Percentiles rank a stretch among this genome's conserved stretches.
phyloP scores from a whole-genome alignment of 768 basidiomycete species.

The Mycena maculata region DNA sequence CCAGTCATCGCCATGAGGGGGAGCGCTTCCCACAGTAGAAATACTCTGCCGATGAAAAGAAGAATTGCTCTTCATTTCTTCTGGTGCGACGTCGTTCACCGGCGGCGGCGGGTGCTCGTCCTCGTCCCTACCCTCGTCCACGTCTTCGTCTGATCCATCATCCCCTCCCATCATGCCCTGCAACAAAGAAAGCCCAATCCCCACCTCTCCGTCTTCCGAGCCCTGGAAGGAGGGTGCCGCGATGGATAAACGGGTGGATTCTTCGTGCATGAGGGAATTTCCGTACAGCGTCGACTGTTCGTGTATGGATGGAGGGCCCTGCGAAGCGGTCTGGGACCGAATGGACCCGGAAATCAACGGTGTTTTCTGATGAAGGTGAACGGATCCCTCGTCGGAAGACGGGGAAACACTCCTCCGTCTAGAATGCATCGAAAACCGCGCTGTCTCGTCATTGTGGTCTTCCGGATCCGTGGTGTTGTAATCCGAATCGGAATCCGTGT shows the following conservation, averaged over 20 bases:
- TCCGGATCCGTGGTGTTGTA: slow-evolving; percentile 28
- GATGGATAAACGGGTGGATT: slow-evolving; percentile 36
- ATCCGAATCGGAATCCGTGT: slow-evolving; percentile 28
- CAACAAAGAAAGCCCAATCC: slow-evolving; percentile 77
- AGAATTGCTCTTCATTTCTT: slow-evolving; percentile 24
- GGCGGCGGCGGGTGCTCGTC: slow-evolving; percentile 14
- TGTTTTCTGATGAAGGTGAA: slow-evolving; percentile 4
- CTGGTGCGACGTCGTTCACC: background rate
- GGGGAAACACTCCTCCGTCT: slow-evolving; percentile 17
- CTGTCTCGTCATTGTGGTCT: slow-evolving; percentile 24
- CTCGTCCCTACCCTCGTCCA: slow-evolving; percentile 22
- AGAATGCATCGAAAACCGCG: slow-evolving; percentile 19
- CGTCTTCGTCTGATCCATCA: slow-evolving; percentile 27
- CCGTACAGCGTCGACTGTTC: slow-evolving; percentile 12
- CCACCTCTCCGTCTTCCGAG: slow-evolving; percentile 65
- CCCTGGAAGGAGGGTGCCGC: slow-evolving; percentile 32
- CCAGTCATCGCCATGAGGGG: slow-evolving; percentile 57
- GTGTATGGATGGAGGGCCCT: slow-evolving; percentile 2
- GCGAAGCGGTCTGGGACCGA: background rate
- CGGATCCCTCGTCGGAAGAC: slow-evolving; percentile 7
- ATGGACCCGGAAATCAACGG: slow-evolving; percentile 17
- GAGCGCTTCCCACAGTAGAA: slow-evolving; percentile 12
- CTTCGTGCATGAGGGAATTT: slow-evolving; percentile 20
- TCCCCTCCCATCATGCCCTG: slow-evolving; percentile 58
- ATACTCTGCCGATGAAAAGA: slow-evolving; percentile 7